phyloP scores from a whole-genome alignment of 2,329 filamentous ascomycete species.

The Blumeria graminis region DNA sequence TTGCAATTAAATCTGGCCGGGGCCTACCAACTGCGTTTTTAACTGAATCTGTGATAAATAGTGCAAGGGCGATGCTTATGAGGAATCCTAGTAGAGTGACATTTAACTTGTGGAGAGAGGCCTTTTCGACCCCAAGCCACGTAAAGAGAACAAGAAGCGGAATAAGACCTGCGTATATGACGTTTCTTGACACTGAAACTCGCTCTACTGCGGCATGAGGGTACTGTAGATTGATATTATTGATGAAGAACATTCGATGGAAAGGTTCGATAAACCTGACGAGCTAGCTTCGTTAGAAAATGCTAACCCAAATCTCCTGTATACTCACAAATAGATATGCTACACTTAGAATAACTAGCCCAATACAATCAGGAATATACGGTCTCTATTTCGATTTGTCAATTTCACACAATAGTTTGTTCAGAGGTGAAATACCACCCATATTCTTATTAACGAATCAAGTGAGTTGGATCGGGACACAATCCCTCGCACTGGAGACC shows the following conservation, averaged over 20 bases:
- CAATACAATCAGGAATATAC: too few relatives aligned
- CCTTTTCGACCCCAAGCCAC: slow-evolving; percentile 37
- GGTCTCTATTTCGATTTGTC: too few relatives aligned
- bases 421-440: too few relatives aligned
- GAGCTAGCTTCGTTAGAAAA: slow-evolving; percentile 21
- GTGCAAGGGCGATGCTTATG: slow-evolving; percentile 47
- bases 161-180: slow-evolving; percentile 46
- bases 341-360: too few relatives aligned
- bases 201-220: slow-evolving; percentile 68
- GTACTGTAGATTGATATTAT: slow-evolving; percentile 63
- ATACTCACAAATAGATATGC: slow-evolving; percentile 35
- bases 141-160: slow-evolving; percentile 42
- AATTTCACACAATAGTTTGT: too few relatives aligned
- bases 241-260: slow-evolving; percentile 80
- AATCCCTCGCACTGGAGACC: too few relatives aligned
- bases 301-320: not conserved
- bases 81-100: slow-evolving; percentile 61
- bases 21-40: slow-evolving; percentile 54
- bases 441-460: too few relatives aligned
- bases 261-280: slow-evolving; percentile 57
- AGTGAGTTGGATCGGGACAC: too few relatives aligned
- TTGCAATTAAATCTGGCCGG: slow-evolving; percentile 66
- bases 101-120: slow-evolving; percentile 56
- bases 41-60: slow-evolving; percentile 68
- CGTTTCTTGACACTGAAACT: slow-evolving; percentile 43